phyloP scores from a whole-genome alignment of 106 monocot species.

The Acanthochlamys bracteata region DNA sequence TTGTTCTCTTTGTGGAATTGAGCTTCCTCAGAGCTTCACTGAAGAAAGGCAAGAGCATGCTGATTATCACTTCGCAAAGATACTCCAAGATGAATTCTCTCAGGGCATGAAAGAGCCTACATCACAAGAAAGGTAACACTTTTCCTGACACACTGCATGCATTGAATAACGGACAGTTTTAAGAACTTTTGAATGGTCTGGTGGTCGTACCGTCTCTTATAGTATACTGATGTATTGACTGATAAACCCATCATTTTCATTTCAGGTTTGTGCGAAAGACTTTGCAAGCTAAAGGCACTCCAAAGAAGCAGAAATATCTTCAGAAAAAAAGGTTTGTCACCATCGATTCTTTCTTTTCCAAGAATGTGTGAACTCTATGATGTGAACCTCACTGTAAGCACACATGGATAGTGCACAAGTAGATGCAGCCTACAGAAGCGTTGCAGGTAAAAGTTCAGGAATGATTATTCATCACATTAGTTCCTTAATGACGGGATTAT shows the following conservation, averaged over 20 bases:
- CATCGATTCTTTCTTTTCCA: slow-evolving; percentile 69
- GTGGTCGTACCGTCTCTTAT: neutral
- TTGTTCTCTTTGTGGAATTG: slow-evolving; percentile 73
- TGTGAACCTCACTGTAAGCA: too few species aligned
- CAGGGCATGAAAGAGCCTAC: neutral
- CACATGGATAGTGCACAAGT: too few species aligned
- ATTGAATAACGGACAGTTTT: neutral
- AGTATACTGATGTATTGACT: neutral
- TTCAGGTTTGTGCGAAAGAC: slow-evolving; percentile 20
- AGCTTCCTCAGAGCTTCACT: slow-evolving; percentile 65
- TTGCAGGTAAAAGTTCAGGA: too few species aligned
- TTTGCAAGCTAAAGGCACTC: slow-evolving; percentile 3
- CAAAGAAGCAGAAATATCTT: slow-evolving; percentile 49
- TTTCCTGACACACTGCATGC: neutral
- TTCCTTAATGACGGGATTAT: too few species aligned
- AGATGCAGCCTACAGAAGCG: too few species aligned
- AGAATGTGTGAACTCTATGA: neutral
- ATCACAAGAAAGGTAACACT: slow-evolving; percentile 22
- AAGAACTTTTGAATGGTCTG: too few species aligned
- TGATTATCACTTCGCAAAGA: slow-evolving; percentile 83
- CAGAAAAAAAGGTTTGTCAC: slow-evolving; percentile 42
- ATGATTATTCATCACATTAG: too few species aligned
- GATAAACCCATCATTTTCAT: neutral
- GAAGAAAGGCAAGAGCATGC: slow-evolving; percentile 82
- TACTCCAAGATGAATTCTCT: slow-evolving; percentile 63